Conservation (phyloP, 257 asterid species). For the Solanum paucissectum region DNA sequence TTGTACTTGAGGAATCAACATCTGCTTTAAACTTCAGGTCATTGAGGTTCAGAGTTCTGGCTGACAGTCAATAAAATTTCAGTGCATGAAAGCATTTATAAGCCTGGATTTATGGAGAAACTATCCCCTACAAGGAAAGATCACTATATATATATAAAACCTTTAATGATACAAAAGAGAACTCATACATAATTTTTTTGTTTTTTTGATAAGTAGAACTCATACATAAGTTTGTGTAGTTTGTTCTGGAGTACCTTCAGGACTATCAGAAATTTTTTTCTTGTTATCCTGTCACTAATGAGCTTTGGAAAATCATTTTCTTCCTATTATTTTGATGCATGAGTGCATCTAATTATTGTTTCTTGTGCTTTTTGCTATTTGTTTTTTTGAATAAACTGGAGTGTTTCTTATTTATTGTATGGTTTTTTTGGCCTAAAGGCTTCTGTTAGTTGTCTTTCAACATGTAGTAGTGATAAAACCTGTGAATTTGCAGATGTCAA, state of each 20-base stretch:
- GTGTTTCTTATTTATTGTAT: not conserved
- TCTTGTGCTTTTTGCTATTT: not conserved
- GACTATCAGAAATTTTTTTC: not conserved
- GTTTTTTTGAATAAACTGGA: not conserved
- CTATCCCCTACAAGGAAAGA: not conserved
- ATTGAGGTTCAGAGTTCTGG: not conserved
- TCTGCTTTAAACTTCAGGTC: not conserved
- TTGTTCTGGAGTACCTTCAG: not conserved
- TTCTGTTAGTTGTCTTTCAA: not conserved
- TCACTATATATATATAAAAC: not conserved
- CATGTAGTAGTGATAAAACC: not conserved
- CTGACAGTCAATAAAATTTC: not conserved
- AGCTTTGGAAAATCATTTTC: not conserved
- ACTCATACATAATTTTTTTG: not conserved
- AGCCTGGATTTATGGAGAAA: not conserved
- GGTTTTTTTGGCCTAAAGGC: not conserved
- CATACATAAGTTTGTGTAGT: not conserved
- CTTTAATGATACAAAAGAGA: not conserved
- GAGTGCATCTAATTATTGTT: not conserved
- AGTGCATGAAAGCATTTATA: not conserved
- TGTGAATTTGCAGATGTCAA: slow-evolving; percentile 44
- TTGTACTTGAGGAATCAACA: not conserved
- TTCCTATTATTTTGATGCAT: not conserved
- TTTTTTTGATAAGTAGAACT: not conserved
- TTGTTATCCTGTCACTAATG: not conserved